Evolutionary conservation across 495 filamentous ascomycete species (phyloP).

Genomic region (Ramalina intermedia): DNA sequence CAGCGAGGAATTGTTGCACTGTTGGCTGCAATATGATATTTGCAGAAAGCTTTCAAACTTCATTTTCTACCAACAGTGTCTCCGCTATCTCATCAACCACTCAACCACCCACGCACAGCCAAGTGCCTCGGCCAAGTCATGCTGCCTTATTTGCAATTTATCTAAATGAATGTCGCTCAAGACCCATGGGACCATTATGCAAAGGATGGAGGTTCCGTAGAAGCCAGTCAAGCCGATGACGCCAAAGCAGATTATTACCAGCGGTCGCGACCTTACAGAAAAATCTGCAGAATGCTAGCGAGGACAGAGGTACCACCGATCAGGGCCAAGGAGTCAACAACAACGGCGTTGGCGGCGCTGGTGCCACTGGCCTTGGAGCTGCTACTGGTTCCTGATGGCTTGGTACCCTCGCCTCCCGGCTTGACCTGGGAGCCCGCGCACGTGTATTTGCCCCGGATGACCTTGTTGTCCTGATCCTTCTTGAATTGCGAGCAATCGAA

Average conservation of each 20-base stretch:
- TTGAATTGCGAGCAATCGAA: conserved; percentile 42
- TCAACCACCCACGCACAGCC: neutral
- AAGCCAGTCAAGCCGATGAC: neutral
- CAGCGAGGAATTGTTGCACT: too few relatives aligned
- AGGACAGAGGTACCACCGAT: conserved; percentile 21
- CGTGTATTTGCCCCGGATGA: conserved; percentile 48
- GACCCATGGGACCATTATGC: conserved; percentile 7
- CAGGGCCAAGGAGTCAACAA: conserved; percentile 26
- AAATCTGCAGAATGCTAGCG: conserved; percentile 27
- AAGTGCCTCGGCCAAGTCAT: conserved; percentile 4
- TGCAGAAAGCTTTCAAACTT: neutral
- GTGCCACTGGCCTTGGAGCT: conserved; percentile 19
- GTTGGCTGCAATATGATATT: too few relatives aligned
- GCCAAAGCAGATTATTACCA: neutral
- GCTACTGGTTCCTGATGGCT: conserved; percentile 17
- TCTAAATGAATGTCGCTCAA: conserved; percentile 10
- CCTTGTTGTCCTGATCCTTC: conserved; percentile 20
- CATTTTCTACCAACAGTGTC: conserved; percentile 7
- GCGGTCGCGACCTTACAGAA: conserved; percentile 21
- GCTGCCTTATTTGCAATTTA: conserved; percentile 3
- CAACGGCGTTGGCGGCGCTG: conserved; percentile 27
- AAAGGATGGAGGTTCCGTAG: conserved; percentile 1
- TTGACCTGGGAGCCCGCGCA: conserved; percentile 32
- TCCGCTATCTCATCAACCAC: neutral
- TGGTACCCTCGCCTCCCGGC: conserved; percentile 31